phyloP scores from a whole-genome alignment of 1,284 basidiomycete genomes.

The Gomphus sp. region DNA sequence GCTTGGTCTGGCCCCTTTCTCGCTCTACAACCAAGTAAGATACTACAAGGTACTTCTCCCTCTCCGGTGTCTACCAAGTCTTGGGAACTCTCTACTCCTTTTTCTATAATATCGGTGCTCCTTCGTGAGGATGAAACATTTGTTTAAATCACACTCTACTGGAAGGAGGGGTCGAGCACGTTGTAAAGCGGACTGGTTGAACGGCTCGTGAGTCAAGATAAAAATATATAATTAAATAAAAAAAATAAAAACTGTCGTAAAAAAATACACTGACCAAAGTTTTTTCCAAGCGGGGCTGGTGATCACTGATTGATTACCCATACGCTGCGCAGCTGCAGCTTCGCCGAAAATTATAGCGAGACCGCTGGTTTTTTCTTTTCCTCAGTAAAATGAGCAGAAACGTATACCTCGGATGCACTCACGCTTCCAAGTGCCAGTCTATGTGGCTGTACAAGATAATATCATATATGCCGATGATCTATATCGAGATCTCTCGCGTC shows the following conservation, averaged over 20 bases:
- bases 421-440: constrained; percentile 35
- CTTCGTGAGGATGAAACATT: no score
- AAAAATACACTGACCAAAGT: constrained; percentile 18
- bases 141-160: neutral
- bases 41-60: no score
- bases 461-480: neutral
- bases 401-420: constrained; percentile 12
- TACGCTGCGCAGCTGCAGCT: constrained; percentile 18
- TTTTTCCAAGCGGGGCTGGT: constrained; percentile 22
- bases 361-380: constrained; percentile 17
- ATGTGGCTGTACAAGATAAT: constrained; percentile 27
- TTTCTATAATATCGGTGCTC: no score
- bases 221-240: neutral
- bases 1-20: no score
- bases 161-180: neutral
- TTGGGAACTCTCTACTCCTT: no score
- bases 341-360: constrained; percentile 33
- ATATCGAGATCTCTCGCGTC: neutral
- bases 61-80: no score
- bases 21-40: no score
- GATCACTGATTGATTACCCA: constrained; percentile 10
- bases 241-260: neutral
- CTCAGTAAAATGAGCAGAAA: neutral
- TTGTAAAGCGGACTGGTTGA: neutral
- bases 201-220: neutral